A percentile compares a stretch with the other conserved stretches of the same genome.
Conservation (phyloP, 2,329 filamentous ascomycete species). For the Tolypocladium guangdongense region DNA sequence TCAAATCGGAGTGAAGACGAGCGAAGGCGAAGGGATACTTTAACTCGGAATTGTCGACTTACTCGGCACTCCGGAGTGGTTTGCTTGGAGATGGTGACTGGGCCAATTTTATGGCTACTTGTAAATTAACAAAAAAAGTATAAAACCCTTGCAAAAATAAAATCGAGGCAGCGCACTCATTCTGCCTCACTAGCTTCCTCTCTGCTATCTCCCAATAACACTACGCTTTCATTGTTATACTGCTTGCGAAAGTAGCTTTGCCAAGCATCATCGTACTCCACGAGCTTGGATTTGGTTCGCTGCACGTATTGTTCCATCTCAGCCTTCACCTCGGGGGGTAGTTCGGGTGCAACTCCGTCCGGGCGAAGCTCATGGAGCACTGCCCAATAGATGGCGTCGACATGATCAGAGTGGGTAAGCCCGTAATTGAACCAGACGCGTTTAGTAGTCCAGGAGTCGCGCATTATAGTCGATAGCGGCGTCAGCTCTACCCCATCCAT, state of each 20-base stretch:
- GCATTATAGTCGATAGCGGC: background rate
- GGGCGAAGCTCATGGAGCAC: background rate
- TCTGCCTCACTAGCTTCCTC: background rate
- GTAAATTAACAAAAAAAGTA: background rate
- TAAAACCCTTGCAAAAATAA: background rate
- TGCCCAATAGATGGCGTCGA: background rate
- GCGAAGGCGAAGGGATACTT: background rate
- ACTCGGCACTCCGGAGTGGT: background rate
- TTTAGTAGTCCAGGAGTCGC: background rate
- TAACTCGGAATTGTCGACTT: background rate
- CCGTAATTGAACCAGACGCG: background rate
- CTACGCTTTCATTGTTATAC: background rate
- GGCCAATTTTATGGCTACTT: background rate
- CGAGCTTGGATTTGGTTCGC: background rate
- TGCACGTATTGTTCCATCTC: background rate
- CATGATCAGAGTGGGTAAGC: background rate
- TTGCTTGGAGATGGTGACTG: background rate
- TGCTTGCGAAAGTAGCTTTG: background rate
- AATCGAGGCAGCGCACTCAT: background rate
- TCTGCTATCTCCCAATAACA: background rate
- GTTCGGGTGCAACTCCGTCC: background rate
- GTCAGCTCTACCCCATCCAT: no score
- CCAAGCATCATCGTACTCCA: background rate
- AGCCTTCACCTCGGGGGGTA: background rate
- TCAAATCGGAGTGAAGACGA: background rate